Percentiles rank a stretch among this genome's conserved stretches.
Evolutionary conservation across 805 yeast species (phyloP).

Genomic region (Candida sithepensis): DNA sequence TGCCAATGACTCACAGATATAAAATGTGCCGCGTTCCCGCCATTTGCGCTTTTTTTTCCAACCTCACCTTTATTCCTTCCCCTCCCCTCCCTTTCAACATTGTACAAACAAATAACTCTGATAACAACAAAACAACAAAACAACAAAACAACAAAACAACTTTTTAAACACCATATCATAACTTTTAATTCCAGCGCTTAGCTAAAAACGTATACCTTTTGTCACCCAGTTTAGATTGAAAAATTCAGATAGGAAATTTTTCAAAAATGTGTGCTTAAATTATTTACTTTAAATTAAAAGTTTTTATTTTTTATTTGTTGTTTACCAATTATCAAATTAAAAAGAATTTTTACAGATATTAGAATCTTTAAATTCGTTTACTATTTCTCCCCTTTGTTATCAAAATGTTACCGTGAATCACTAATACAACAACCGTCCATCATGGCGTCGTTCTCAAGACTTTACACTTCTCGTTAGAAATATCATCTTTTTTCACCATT

Average conservation of each 20-base stretch:
- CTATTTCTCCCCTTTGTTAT: slow-evolving; percentile 5
- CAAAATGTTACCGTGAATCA: slow-evolving; percentile 25
- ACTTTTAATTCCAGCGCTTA: slow-evolving; percentile 2
- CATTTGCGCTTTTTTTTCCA: background rate
- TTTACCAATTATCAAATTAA: slow-evolving; percentile 13
- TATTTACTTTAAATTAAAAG: slow-evolving; percentile 8
- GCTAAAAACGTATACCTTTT: background rate
- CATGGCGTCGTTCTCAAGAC: slow-evolving; percentile 22
- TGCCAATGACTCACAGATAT: background rate
- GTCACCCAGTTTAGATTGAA: background rate
- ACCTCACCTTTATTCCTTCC: background rate
- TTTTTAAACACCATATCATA: background rate
- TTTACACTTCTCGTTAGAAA: background rate
- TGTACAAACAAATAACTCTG: background rate
- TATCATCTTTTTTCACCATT: too few species aligned
- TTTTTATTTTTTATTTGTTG: slow-evolving; percentile 12
- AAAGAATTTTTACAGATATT: slow-evolving; percentile 17
- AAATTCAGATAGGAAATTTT: background rate
- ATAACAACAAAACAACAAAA: background rate
- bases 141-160: background rate
- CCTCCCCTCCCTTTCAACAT: background rate
- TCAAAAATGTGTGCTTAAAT: slow-evolving; percentile 24
- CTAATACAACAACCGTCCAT: slow-evolving; percentile 18
- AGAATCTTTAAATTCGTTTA: slow-evolving; percentile 9
- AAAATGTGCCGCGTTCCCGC: background rate